Evolutionary conservation across 2,329 filamentous ascomycete genomes (phyloP), one percentile per base, ranked within the genome.

Genomic region (Aspergillus amoenus): DNA sequence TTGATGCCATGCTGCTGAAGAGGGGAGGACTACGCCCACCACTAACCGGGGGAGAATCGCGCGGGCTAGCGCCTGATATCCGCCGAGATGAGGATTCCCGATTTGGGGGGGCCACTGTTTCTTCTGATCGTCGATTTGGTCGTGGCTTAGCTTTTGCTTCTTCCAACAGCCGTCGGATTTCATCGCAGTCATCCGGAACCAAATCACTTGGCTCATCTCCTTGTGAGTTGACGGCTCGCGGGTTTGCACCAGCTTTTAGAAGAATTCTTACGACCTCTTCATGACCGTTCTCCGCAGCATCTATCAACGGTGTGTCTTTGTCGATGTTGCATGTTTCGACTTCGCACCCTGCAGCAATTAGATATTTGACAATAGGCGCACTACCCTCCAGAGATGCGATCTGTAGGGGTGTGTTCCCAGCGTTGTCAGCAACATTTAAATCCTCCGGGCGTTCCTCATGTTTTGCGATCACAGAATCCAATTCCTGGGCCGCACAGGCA

Each of bases 251-350:
- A 56, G 93, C 88, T 55, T 89, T 85, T 2, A 99, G 80, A 34
- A 99, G 79, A 9, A 96, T 80, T 67, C 87, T 90, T 42, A 99
- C 90, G 4, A 97, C 93, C 17, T 89, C 90, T 7, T 96, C 73
- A 70, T 99, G 93, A 1, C 91, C 91, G 68, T 99, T 99, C 66
- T 97, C 94, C 27, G 97, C 92, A 5, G 94, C 94, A 78, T 99
- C 94, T 53, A 99, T 88, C 37, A 99, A 82, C 27, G 94, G 94
- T 0, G 94, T 97, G 68, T 99, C 94, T 68, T 91, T 91, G 66
- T 92, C 88, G 56, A 85, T 84, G 56, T 86, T 87, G 66, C 91
- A 87, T 49, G 82, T 93, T 68, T 97, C 90, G 45, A 94, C 82
- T 55, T 90, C 88, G 74, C 93, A 96, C 34, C 91, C 90, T 61